Evolutionary conservation across 192 early-diverging fungal genomes (phyloP).

Genomic region (Coemansia aciculifera): DNA sequence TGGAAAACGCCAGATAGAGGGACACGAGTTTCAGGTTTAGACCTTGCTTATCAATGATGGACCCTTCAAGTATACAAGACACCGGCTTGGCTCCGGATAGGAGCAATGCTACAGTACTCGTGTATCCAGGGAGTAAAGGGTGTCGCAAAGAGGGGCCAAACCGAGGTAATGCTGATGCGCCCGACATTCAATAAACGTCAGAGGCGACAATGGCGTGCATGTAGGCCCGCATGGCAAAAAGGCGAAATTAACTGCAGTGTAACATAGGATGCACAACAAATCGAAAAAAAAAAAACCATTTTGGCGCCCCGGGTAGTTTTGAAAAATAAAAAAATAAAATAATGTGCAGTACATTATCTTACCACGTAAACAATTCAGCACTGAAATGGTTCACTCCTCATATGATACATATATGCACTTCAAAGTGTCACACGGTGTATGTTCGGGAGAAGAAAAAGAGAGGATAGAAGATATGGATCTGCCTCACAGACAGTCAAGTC

Average conservation of each 20-base stretch:
- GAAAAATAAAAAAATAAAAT: background rate
- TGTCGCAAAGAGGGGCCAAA: too few species aligned
- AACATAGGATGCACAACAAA: slow-evolving; percentile 10
- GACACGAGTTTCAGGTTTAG: background rate
- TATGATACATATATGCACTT: slow-evolving; percentile 17
- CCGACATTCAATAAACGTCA: background rate
- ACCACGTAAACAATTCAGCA: background rate
- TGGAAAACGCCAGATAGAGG: slow-evolving; percentile 1
- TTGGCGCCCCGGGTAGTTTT: background rate
- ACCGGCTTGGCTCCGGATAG: slow-evolving; percentile 1
- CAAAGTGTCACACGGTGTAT: background rate
- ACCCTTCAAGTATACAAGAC: background rate
- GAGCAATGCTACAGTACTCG: background rate
- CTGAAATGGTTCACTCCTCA: slow-evolving; percentile 2
- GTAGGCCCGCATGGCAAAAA: slow-evolving; percentile 16
- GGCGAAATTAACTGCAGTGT: slow-evolving; percentile 21
- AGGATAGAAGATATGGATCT: slow-evolving; percentile 4
- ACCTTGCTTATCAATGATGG: background rate
- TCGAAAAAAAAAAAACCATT: background rate
- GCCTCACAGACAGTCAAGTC: background rate
- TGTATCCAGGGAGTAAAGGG: background rate
- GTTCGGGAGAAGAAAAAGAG: slow-evolving; percentile 1
- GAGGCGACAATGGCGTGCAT: slow-evolving; percentile 11
- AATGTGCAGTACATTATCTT: slow-evolving; percentile 4
- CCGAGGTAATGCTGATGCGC: background rate